Evolutionary conservation across 768 basidiomycete genomes (phyloP).

Genomic region (Hygrocybe coccinea): DNA sequence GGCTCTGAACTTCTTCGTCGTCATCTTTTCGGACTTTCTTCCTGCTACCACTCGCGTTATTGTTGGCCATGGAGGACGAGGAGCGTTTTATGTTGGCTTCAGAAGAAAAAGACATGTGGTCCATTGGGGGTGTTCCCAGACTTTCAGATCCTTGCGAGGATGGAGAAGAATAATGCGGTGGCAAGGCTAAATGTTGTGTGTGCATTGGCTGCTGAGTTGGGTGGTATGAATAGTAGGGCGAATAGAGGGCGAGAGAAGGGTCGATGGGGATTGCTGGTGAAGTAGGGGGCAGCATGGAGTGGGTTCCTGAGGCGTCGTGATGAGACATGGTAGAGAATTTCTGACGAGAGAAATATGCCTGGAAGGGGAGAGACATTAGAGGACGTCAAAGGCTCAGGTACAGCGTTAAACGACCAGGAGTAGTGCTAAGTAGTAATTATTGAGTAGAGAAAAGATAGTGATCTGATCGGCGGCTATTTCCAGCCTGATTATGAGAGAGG

Average conservation of each 20-base stretch:
- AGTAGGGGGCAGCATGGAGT: conserved; percentile 50
- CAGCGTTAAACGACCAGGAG: too few species aligned
- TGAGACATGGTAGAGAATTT: conserved; percentile 31
- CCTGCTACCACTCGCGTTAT: conserved; percentile 37
- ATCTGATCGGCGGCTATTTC: too few species aligned
- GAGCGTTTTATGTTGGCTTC: conserved; percentile 66
- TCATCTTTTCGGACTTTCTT: conserved; percentile 65
- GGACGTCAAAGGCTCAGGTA: too few species aligned
- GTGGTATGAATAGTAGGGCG: conserved; percentile 60
- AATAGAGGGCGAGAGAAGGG: conserved; percentile 63
- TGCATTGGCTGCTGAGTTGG: conserved; percentile 45
- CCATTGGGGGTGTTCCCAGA: conserved; percentile 67
- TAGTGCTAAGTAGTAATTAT: too few species aligned
- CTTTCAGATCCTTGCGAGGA: conserved; percentile 78
- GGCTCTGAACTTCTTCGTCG: conserved; percentile 49
- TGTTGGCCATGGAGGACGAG: conserved; percentile 43
- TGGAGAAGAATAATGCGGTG: conserved; percentile 65
- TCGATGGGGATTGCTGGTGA: conserved; percentile 65
- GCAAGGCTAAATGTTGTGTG: conserved; percentile 51
- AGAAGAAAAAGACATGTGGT: conserved; percentile 48
- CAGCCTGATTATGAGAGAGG: too few species aligned
- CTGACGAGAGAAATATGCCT: too few species aligned
- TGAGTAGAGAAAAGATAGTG: too few species aligned
- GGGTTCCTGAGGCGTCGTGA: conserved; percentile 39
- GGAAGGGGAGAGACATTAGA: too few species aligned